Evolutionary conservation across 305 asterid species (phyloP).

Genomic region (Fraxinus platypoda): DNA sequence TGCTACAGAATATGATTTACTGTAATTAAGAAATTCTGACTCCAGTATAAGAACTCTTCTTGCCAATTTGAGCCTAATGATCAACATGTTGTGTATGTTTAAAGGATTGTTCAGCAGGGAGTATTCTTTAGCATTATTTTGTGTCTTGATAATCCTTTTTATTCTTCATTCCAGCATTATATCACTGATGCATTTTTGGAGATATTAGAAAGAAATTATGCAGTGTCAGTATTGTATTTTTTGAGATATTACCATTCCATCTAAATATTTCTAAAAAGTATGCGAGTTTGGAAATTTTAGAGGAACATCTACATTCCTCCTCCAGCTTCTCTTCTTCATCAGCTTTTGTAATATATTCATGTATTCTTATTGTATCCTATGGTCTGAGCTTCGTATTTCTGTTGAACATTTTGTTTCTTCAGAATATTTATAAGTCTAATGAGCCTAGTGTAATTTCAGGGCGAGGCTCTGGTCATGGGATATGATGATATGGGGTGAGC

Average conservation of each 20-base stretch:
- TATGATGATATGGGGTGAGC: conserved; percentile 99
- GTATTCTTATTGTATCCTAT: conserved; percentile 19
- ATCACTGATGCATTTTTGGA: conserved; percentile 1
- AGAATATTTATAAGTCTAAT: conserved; percentile 24
- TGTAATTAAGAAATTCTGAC: background rate
- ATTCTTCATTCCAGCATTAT: background rate
- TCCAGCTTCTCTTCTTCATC: conserved; percentile 14
- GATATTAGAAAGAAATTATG: background rate
- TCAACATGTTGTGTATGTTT: background rate
- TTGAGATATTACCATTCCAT: background rate
- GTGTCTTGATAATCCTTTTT: conserved; percentile 7
- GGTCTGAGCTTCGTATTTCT: conserved; percentile 2
- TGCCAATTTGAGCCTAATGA: conserved; percentile 4
- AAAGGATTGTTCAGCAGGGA: background rate
- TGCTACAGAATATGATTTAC: conserved; percentile 10
- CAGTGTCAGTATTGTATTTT: background rate
- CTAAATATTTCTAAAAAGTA: conserved; percentile 14
- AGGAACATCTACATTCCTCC: background rate
- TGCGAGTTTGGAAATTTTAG: background rate
- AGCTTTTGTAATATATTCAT: background rate
- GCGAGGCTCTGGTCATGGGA: conserved; percentile 99
- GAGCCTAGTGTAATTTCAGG: conserved; percentile 59
- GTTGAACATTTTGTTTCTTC: conserved; percentile 9
- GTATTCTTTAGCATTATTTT: conserved; percentile 2
- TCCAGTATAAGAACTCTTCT: background rate